Evolutionary conservation across 306 rosid species (phyloP).

Genomic region (Quercus dentata): DNA sequence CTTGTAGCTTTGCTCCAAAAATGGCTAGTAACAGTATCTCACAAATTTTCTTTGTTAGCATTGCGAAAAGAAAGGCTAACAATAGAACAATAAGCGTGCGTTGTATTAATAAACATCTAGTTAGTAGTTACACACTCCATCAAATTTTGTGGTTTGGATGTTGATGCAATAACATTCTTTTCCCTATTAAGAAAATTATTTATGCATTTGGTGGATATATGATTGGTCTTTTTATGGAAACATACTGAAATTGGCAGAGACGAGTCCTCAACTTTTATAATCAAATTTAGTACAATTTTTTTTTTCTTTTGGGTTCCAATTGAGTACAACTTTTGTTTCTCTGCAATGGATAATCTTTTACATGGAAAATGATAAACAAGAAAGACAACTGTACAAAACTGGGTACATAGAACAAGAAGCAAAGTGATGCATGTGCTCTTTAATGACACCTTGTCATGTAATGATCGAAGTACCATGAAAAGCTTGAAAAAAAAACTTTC

Average conservation of each 20-base stretch:
- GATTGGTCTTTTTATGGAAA: slow-evolving; percentile 10
- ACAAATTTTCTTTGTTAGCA: background rate
- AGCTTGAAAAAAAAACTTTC: background rate
- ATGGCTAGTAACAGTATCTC: no score
- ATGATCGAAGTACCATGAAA: background rate
- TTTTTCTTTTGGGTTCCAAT: no score
- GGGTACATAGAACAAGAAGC: background rate
- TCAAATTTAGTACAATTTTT: background rate
- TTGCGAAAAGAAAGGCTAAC: background rate
- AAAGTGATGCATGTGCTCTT: background rate
- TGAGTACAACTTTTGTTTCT: background rate
- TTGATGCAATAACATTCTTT: background rate
- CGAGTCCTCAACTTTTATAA: background rate
- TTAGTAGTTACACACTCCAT: background rate
- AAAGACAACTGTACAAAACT: background rate
- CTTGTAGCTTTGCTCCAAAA: background rate
- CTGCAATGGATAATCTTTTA: background rate
- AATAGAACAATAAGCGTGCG: background rate
- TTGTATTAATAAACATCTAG: background rate
- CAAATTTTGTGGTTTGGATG: background rate
- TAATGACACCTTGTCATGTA: background rate
- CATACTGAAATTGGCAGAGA: background rate
- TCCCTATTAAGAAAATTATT: background rate
- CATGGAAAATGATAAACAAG: background rate
- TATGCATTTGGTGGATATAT: background rate